phyloP scores from a whole-genome alignment of 192 early-diverging fungal species.

The Podila epicladia region DNA sequence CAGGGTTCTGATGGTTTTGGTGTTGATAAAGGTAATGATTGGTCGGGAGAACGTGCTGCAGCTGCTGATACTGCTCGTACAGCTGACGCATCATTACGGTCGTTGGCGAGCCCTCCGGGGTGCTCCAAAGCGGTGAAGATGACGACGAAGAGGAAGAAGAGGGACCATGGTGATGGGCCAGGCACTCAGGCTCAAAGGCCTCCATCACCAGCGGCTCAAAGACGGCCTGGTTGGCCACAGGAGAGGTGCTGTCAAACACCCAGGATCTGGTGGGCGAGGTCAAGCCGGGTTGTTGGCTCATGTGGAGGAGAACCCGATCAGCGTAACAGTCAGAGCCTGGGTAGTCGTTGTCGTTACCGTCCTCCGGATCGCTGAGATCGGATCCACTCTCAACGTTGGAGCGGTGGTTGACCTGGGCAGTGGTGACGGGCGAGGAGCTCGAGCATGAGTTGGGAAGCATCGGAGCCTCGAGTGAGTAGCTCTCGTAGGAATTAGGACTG shows the following conservation, averaged over 20 bases:
- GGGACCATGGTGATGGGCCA: conserved; percentile 4
- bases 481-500: neutral
- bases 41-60: neutral
- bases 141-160: neutral
- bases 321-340: too few relatives aligned
- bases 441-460: neutral
- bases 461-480: neutral
- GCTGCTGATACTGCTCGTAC: neutral
- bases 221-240: neutral
- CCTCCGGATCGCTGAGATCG: neutral
- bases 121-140: too few relatives aligned
- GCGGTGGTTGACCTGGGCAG: neutral
- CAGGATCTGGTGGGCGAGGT: too few relatives aligned
- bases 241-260: neutral
- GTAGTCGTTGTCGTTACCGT: neutral
- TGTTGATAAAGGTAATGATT: neutral
- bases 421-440: neutral
- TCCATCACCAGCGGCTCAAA: conserved; percentile 11
- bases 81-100: neutral
- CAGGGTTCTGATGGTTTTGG: neutral
- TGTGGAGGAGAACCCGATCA: neutral
- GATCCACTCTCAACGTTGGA: neutral
- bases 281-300: neutral
- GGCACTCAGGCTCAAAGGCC: conserved; percentile 43
- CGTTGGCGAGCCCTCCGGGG: neutral